These are phyloP conservation scores for Crithidia sp. DNA, from an alignment of 208 protist species.

Conservation along the genomic window DNA sequence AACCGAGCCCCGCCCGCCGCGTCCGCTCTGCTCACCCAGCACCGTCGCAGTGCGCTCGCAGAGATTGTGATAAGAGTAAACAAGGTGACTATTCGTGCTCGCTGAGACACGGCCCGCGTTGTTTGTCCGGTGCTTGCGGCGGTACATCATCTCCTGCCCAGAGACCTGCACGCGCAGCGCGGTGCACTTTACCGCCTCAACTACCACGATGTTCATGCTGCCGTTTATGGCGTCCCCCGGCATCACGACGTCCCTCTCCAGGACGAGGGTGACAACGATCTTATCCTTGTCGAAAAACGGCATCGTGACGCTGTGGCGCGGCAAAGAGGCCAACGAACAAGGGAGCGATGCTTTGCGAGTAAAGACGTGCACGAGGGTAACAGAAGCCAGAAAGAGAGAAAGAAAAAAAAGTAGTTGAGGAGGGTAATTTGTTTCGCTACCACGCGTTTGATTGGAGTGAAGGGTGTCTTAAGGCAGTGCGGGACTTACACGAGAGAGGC, in stretches of 20 bases:
- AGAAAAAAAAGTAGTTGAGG: no score
- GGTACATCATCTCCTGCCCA: not conserved
- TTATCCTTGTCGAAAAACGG: conserved; percentile 10
- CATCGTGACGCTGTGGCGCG: not conserved
- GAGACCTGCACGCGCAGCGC: not conserved
- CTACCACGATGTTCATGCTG: conserved; percentile 4
- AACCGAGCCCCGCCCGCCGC: not conserved
- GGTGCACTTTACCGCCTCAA: conserved; percentile 4
- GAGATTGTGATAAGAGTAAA: not conserved
- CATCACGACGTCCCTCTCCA: not conserved
- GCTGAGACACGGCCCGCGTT: not conserved
- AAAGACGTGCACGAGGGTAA: no score
- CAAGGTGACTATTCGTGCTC: no score
- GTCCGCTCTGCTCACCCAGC: not conserved
- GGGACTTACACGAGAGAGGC: no score
- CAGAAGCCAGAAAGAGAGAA: no score
- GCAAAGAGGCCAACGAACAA: not conserved
- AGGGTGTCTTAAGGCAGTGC: no score
- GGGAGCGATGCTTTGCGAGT: no score
- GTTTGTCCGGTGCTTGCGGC: not conserved
- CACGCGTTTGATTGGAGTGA: no score
- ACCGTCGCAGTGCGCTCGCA: not conserved
- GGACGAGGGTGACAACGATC: not conserved
- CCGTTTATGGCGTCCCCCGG: not conserved
- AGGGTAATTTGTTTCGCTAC: no score